A percentile compares a stretch with the other conserved stretches of the same genome.
phyloP scores from a whole-genome alignment of 129 eudicot species.

The Glebionis coronaria region DNA sequence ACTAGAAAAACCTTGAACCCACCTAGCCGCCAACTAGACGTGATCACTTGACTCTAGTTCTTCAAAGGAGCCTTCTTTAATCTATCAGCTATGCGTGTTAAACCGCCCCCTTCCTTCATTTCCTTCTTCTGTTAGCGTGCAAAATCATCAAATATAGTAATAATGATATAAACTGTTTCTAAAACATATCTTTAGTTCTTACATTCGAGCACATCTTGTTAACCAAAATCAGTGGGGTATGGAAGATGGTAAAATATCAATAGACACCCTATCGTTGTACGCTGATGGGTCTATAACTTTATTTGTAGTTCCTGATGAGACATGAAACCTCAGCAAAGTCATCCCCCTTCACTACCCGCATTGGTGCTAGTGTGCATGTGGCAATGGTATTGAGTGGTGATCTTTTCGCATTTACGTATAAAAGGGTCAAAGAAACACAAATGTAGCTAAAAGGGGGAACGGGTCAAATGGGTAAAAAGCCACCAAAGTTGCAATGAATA shows the following conservation, averaged over 20 bases:
- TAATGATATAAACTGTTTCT: background rate
- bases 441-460: background rate
- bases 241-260: no score
- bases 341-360: background rate
- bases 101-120: conserved; percentile 88
- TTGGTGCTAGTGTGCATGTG: no score
- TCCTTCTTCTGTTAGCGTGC: conserved; percentile 69
- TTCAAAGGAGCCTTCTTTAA: conserved; percentile 97
- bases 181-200: background rate
- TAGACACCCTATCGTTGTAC: no score
- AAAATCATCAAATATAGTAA: conserved; percentile 3
- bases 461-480: no score
- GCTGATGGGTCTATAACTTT: background rate
- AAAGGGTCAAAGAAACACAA: no score
- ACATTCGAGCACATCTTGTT: no score
- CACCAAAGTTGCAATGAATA: no score
- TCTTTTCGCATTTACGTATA: no score
- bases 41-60: conserved; percentile 28
- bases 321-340: background rate
- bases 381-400: no score
- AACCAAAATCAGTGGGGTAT: no score
- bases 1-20: conserved; percentile 6
- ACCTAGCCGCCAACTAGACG: background rate
- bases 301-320: background rate
- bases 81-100: conserved; percentile 93